A percentile compares a stretch with the other conserved stretches of the same genome.
phyloP scores from a whole-genome alignment of 805 yeast species.

The Pichia scutulata region DNA sequence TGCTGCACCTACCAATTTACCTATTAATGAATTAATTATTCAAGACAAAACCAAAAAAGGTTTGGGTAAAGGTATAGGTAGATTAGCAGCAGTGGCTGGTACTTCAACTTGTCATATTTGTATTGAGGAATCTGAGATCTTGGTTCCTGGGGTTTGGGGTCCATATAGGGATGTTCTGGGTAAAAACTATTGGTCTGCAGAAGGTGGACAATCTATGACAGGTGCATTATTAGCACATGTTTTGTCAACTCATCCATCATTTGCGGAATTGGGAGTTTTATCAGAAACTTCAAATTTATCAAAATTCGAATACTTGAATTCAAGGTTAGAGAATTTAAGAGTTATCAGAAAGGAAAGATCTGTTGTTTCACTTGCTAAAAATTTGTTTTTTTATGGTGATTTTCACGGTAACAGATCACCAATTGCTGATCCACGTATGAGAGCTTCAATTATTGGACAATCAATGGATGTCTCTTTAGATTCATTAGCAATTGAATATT shows the following conservation, averaged over 20 bases:
- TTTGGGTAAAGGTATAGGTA: constrained; percentile 61
- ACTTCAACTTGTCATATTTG: constrained; percentile 96
- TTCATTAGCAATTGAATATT: constrained; percentile 75
- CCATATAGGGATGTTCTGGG: constrained; percentile 92
- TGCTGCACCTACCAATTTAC: constrained; percentile 71
- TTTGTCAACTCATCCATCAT: constrained; percentile 82
- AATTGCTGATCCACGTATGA: constrained; percentile 92
- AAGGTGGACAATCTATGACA: constrained; percentile 98
- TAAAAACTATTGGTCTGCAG: constrained; percentile 90
- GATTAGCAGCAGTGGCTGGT: constrained; percentile 97
- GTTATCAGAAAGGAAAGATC: constrained; percentile 53
- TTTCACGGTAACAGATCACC: constrained; percentile 96
- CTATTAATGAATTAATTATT: constrained; percentile 43
- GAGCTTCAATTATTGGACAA: constrained; percentile 86
- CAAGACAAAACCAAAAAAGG: constrained; percentile 39
- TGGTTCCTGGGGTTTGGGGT: constrained; percentile 98
- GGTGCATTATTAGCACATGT: constrained; percentile 92
- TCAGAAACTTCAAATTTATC: constrained; percentile 66
- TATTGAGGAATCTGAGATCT: constrained; percentile 73
- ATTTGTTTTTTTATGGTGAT: constrained; percentile 91
- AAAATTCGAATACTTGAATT: constrained; percentile 76
- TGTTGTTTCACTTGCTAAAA: constrained; percentile 73
- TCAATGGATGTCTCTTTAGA: constrained; percentile 85
- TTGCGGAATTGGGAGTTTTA: constrained; percentile 55
- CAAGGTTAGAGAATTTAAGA: constrained; percentile 60